These are phyloP conservation scores for Ogataea salicorniae DNA, from an alignment of 805 yeast species.

Conservation along the genomic window DNA sequence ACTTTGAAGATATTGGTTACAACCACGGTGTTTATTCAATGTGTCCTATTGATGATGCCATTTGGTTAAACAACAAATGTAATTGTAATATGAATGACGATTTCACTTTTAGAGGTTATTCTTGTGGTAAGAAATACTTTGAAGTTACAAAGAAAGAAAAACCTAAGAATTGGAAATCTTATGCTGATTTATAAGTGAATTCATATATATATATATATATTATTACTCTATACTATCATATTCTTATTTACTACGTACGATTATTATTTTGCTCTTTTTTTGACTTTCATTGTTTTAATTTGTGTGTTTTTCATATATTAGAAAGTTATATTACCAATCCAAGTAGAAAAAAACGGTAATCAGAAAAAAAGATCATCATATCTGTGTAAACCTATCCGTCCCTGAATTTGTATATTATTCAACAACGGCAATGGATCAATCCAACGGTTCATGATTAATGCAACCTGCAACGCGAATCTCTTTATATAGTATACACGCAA, in stretches of 20 bases:
- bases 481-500: no score
- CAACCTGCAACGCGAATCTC: no score
- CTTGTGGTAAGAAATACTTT: constrained; percentile 31
- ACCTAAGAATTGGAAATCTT: constrained; percentile 28
- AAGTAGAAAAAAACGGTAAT: no score
- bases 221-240: not conserved
- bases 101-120: constrained; percentile 33
- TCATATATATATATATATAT: not conserved
- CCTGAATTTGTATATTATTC: no score
- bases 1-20: constrained; percentile 73
- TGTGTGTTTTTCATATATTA: no score
- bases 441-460: no score
- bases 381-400: no score
- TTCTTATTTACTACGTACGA: not conserved
- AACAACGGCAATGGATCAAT: no score
- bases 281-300: no score
- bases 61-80: constrained; percentile 29
- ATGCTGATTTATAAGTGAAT: constrained; percentile 9
- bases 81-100: constrained; percentile 35
- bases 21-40: constrained; percentile 48
- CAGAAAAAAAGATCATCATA: no score
- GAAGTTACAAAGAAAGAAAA: constrained; percentile 22
- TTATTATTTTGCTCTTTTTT: not conserved
- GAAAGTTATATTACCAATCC: no score
- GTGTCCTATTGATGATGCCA: constrained; percentile 35